Percentiles rank a stretch among this genome's conserved stretches.
Evolutionary conservation across 208 protist species (phyloP).

Genomic region (Herpetomonas tarakana): DNA sequence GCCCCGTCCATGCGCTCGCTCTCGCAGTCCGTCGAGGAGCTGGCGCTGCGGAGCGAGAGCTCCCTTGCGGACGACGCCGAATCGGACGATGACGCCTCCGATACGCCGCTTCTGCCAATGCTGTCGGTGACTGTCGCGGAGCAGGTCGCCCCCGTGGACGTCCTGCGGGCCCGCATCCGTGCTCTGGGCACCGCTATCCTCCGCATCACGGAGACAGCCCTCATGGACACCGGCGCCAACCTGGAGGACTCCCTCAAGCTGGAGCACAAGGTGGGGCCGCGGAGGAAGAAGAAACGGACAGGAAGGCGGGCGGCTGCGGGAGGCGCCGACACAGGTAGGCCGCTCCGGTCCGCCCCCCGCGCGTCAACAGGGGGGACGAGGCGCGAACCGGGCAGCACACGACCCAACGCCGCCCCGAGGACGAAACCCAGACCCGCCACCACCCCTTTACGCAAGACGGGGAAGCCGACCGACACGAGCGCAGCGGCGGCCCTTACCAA

Average conservation of each 20-base stretch:
- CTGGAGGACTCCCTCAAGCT: conserved; percentile 13
- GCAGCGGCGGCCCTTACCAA: not conserved
- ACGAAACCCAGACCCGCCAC: no score
- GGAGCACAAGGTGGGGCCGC: conserved; percentile 6
- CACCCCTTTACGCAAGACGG: no score
- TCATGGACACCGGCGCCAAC: conserved; percentile 7
- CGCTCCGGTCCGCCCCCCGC: no score
- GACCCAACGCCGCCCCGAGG: no score
- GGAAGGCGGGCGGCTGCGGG: not conserved
- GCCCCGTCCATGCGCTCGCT: no score
- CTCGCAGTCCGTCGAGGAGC: no score
- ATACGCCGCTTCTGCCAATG: not conserved
- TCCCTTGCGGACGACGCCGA: not conserved
- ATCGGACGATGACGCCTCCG: not conserved
- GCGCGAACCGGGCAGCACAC: no score
- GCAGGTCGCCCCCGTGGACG: conserved; percentile 10
- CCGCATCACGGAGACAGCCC: conserved; percentile 17
- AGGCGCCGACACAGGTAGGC: not conserved
- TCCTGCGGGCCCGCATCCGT: conserved; percentile 37
- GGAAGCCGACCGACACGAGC: no score
- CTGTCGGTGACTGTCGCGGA: not conserved
- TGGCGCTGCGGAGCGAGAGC: no score
- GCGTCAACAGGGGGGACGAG: not conserved
- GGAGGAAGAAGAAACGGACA: not conserved
- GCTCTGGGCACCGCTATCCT: conserved; percentile 29